Base-by-base conservation (phyloP, 495 filamentous ascomycete genomes). In the Lepidopterella palustris region DNA sequence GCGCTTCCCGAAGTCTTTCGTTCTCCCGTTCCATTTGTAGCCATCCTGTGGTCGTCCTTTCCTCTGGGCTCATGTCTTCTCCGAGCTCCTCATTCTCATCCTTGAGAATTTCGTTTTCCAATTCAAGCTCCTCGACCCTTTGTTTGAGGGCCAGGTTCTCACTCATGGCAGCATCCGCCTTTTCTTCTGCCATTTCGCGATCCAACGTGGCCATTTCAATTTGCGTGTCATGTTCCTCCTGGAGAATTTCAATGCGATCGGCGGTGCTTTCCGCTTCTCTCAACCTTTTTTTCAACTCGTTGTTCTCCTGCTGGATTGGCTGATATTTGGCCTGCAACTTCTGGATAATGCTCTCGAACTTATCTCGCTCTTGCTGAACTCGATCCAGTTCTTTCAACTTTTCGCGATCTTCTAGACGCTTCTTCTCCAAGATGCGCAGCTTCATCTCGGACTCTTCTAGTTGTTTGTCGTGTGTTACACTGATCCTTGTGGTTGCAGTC, bases 141-240 rank as follows among this genome's bases (percentile, higher is more conserved):
- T 78, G 72, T 63, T 87, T 86, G 45, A 95, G 72, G 4, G 82
- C 77, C n/a, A 95, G 88, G 20, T 92, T 78, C 71, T 97, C 93
- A 1, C 82, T 79, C 69, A 87, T 92, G 29, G 86, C 77, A 18
- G 82, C 80, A 61, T 97, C 93, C 5, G 88, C 86, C 32, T 83
- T 88, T 68, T 97, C 92, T 71, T 97, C 92, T 1, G 93, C 95
- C 90, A 97, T 96, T 72, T 97, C 92, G 15, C 90, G 80, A 68
- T 98, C 93, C 20, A 98, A 76, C 0, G 87, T 85, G 18, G 89
- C 89, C 75, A 95, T 86, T 76, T 98, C 95, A 73, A 96, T 74
- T 15, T 86, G 77, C 5, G 84, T 80, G 18, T 97, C 93, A 72
- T 93, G 83, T 53, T 96, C 90, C 0, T 85, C 87, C 67, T 92